Evolutionary conservation across 2,329 filamentous ascomycete species (phyloP), one percentile per base, ranked within the genome.

Genomic region (Aspergillus awamori): DNA sequence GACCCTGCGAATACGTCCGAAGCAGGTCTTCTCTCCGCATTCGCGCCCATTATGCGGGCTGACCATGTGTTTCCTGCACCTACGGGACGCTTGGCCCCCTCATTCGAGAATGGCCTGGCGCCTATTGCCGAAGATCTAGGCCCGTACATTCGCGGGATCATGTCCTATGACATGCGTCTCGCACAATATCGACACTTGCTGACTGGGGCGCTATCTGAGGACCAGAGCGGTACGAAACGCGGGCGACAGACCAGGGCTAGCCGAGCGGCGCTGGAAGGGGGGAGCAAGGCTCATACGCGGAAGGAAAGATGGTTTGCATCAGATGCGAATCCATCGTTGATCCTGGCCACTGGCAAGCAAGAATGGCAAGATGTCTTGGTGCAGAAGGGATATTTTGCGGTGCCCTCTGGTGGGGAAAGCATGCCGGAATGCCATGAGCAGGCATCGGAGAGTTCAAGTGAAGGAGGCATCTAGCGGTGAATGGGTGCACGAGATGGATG

Each of bases 91-190:
- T 67, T 75, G 54, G 73, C 89, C 0, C 93, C 91, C 0, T 87
- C 89, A 0, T 92, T 97, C 66, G 92, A 97, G 69, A 86, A 90
- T 47, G 87, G 87, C 0, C 79, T 90, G 68, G 74, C 76, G 0
- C 80, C 88, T 20, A 86, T 97, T 33, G 83, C 86, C 0, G 79
- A 89, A 11, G 95, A 99, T 65, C 81, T 98, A 2, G 93, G 93
- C 0, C 95, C 96, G 0, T 98, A 92, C 74, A 86, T 98, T n/a
- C 90, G 96, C 10, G 83, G 84, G 39, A 98, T 99, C 62, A 87
- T 94, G 2, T 83, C 87, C 0, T 90, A 89, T 71, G 94, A 98
- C 68, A 80, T 87, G 20, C 83, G 82, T 1, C 83, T 95, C 1
- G 89, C 92, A 69, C 81, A 86, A 63, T 86, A 92, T 65, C 85